These are phyloP conservation scores for Cutaneotrichosporon sp. DNA, from an alignment of 1,284 basidiomycete genomes.

Conservation along the genomic window DNA sequence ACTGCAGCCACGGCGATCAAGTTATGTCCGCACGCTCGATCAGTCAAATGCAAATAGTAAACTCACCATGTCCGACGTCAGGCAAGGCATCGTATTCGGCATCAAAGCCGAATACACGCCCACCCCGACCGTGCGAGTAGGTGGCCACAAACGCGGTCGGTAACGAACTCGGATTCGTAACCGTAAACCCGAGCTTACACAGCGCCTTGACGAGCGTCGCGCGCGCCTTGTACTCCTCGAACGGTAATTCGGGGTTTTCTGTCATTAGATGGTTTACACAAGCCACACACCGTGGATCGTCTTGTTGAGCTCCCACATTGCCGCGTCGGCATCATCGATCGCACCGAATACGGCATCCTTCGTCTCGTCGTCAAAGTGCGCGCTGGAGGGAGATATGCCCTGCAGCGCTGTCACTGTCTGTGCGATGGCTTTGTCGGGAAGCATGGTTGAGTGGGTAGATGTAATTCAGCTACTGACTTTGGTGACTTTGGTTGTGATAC, in stretches of 20 bases:
- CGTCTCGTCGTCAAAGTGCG: constrained; percentile 29
- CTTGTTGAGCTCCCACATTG: constrained; percentile 63
- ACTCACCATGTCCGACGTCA: constrained; percentile 34
- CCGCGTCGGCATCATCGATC: constrained; percentile 60
- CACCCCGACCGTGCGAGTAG: constrained; percentile 34
- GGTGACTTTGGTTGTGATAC: neutral
- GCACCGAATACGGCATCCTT: constrained; percentile 45
- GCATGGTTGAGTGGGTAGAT: neutral
- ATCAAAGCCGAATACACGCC: constrained; percentile 38
- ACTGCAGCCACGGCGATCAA: constrained; percentile 52
- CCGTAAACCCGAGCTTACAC: constrained; percentile 30
- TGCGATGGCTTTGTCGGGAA: constrained; percentile 27
- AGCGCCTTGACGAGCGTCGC: constrained; percentile 26
- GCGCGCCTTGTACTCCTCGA: constrained; percentile 38
- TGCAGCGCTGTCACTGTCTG: constrained; percentile 28
- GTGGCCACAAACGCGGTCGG: constrained; percentile 36
- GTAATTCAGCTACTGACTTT: neutral
- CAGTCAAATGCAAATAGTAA: neutral
- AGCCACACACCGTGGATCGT: constrained; percentile 60
- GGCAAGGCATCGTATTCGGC: constrained; percentile 38
- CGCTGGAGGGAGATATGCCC: constrained; percentile 22
- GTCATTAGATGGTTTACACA: neutral
- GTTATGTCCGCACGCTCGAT: constrained; percentile 65
- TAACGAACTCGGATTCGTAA: constrained; percentile 32
- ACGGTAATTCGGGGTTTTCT: constrained; percentile 38